Base-by-base conservation (phyloP, 371 early-diverging fungal species). In the Mycotypha africana region DNA sequence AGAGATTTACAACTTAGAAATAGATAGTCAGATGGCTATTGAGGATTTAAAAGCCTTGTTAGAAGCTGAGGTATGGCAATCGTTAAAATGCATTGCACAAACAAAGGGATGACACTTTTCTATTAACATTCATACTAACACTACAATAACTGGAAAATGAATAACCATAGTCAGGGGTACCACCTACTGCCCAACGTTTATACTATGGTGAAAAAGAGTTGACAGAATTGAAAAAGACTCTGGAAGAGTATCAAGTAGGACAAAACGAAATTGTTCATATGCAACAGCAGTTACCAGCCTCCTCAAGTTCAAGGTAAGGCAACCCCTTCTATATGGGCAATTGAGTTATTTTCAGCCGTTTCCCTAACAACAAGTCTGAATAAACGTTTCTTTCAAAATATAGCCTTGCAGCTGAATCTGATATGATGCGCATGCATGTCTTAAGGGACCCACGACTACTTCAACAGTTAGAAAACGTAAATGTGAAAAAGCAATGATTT, bases 21-120 rank as follows among this genome's bases (percentile, higher is more conserved):
- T 90, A 37, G 86, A 86, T 62, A 78, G 75, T 10, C 78, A 82
- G 56, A 88, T 88, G 81, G 84, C 84, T 54, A 68, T 92, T 40
- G 89, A 85, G 54, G 88, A 88, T 62, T 67, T 95, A 34, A 77
- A 82, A 51, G 92, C 91, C 10, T 70, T 93, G 12, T 70, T 90
- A 19, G 93, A 93, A 60, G 84, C 75, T 15, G 91, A 92, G 68
- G 83, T 90, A 77, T 41, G 9, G 4, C 15, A 11, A n/a, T 33
- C 9, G 15, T 28, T 26, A 35, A 36, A 10, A 34, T 11, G 25
- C 20, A 26, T n/a, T n/a, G n/a, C n/a, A n/a, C n/a, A n/a, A n/a
- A n/a, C n/a, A n/a, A n/a, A n/a, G n/a, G n/a, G n/a, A n/a, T n/a
- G n/a, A n/a, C 7, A 35, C 33, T 15, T 37, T 26, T 32, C 50